phyloP scores from a whole-genome alignment of 805 yeast species.

The Myxozyma sirexii region DNA sequence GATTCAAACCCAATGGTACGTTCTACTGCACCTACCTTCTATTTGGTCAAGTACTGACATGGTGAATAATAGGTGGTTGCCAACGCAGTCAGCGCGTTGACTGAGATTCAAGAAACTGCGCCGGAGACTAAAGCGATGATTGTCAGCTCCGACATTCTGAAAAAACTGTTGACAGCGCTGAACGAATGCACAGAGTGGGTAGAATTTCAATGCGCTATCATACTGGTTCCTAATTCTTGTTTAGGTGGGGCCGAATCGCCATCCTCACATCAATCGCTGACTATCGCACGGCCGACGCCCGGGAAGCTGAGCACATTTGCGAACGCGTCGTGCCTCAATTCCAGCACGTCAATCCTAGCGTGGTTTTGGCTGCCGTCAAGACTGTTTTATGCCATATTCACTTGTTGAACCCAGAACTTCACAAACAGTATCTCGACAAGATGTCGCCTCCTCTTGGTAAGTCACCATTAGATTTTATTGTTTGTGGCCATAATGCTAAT shows the following conservation, averaged over 20 bases:
- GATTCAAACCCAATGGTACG: slow-evolving; percentile 90
- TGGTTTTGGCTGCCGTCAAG: slow-evolving; percentile 82
- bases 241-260: slow-evolving; percentile 87
- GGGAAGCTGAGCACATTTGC: slow-evolving; percentile 80
- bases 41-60: background rate
- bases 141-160: slow-evolving; percentile 47
- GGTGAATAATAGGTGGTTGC: slow-evolving; percentile 59
- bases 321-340: slow-evolving; percentile 92
- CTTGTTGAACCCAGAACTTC: slow-evolving; percentile 42
- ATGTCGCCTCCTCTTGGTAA: slow-evolving; percentile 38
- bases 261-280: slow-evolving; percentile 80
- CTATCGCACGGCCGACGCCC: slow-evolving; percentile 56
- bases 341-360: slow-evolving; percentile 96
- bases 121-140: slow-evolving; percentile 53
- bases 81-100: slow-evolving; percentile 82
- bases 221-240: too few relatives aligned
- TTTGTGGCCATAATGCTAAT: background rate
- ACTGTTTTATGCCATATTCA: slow-evolving; percentile 73
- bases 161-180: slow-evolving; percentile 73
- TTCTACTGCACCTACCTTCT: background rate
- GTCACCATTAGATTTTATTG: background rate
- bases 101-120: slow-evolving; percentile 76
- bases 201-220: too few relatives aligned
- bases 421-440: slow-evolving; percentile 36
- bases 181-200: slow-evolving; percentile 90